Base-by-base conservation (phyloP, 495 filamentous ascomycete genomes). In the Lentithecium fluviatile region DNA sequence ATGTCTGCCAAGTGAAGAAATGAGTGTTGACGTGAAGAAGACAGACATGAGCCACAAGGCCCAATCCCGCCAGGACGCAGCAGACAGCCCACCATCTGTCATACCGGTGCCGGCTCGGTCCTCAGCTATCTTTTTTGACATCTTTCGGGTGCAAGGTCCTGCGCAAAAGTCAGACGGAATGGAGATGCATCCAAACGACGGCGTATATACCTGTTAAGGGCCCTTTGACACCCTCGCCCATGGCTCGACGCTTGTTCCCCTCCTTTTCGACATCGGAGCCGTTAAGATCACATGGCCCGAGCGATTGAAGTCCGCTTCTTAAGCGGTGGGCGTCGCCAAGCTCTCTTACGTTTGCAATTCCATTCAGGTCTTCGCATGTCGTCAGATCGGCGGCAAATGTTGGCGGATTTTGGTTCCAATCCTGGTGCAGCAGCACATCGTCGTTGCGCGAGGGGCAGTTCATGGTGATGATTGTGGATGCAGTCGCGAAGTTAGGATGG, bases 361-460 rank as follows among this genome's bases (percentile, higher is more conserved):
- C 83, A 61, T 86, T 87, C 43, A 87, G 79, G 60, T 87, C 83
- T 71, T 82, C 79, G 52, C 84, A 75, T 24, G 84, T 85, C 11
- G 84, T 87, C 47, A 76, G 71, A 58, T 85, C 83, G 2, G 80
- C 75, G 56, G 78, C 82, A 49, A 86, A 69, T 11, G 74, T 71
- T 23, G 49, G 49, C 15, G 49, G 49, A 25, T 37, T 52, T 24
- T 52, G 83, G 68, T 85, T 88, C 77, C 80, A 83, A 47, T 70
- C 76, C 13, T 78, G 81, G 53, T 82, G 76, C 8, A 76, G 73
- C 23, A 79, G 69, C 15, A 77, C 78, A 50, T 86, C 82, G 51
- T 86, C 83, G n/a, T 75, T 84, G 56, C 83, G 73, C 13, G 83
- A 86, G 25, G 83, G 83, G 70, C 83, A 82, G 65, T 86, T 87